Evolutionary conservation across 768 basidiomycete genomes (phyloP).

Genomic region (Suillus americanus): DNA sequence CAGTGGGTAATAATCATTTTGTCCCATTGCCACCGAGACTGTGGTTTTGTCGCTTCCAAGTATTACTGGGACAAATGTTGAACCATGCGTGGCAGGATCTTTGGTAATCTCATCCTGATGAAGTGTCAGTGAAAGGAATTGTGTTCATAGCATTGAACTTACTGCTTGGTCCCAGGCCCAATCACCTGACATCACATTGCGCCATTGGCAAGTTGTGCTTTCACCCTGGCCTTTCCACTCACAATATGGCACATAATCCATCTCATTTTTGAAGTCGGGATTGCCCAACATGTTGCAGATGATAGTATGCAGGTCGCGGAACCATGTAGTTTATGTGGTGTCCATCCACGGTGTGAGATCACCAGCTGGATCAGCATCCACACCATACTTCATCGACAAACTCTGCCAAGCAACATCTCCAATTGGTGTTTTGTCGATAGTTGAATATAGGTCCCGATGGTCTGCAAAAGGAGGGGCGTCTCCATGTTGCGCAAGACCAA

Average conservation of each 20-base stretch:
- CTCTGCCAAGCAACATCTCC: conserved; percentile 38
- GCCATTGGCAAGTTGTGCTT: neutral
- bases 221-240: conserved; percentile 7
- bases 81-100: no score
- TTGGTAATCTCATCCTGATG: no score
- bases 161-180: conserved; percentile 13
- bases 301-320: conserved; percentile 17
- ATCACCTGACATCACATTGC: conserved; percentile 14
- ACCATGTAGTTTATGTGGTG: conserved; percentile 27
- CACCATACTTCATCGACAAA: neutral
- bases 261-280: conserved; percentile 20
- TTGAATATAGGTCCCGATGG: conserved; percentile 29
- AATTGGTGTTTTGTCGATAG: conserved; percentile 33
- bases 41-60: no score
- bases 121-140: no score
- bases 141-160: neutral
- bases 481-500: neutral
- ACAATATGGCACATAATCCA: conserved; percentile 18
- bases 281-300: conserved; percentile 20
- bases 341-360: conserved; percentile 27
- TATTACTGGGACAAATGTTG: no score
- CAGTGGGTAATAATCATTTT: no score
- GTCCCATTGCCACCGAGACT: no score
- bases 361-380: conserved; percentile 8
- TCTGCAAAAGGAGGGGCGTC: conserved; percentile 30